These are phyloP conservation scores for Calophaca sinica DNA, from an alignment of 306 rosid species.

Conservation along the genomic window DNA sequence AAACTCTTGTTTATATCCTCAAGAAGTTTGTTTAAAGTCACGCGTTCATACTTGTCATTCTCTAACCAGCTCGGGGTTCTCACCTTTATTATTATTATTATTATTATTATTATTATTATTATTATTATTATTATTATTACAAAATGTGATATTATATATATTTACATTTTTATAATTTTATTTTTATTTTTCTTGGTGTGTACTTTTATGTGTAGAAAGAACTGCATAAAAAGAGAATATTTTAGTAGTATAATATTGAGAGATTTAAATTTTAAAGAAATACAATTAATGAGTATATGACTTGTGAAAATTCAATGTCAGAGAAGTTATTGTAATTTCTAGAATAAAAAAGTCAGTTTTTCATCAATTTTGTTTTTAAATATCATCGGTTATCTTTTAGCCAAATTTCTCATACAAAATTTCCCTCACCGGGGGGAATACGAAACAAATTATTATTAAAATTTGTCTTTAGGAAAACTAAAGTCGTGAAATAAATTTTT, in stretches of 20 bases:
- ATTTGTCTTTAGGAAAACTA: too few species aligned
- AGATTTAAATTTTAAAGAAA: too few species aligned
- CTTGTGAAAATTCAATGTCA: too few species aligned
- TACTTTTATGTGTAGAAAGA: background rate
- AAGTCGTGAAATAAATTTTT: too few species aligned
- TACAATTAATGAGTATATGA: too few species aligned
- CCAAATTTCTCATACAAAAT: background rate
- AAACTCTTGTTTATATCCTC: slow-evolving; percentile 26
- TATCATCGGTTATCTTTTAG: background rate
- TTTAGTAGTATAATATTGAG: background rate
- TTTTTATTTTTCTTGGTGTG: background rate
- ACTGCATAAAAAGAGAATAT: background rate
- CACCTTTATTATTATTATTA: background rate
- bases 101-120: too few species aligned
- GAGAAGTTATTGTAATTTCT: background rate
- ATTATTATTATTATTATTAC: too few species aligned
- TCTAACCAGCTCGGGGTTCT: background rate
- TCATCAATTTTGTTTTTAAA: background rate
- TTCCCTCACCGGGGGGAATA: too few species aligned
- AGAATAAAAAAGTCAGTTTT: too few species aligned
- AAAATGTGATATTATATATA: too few species aligned
- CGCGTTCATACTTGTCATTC: slow-evolving; percentile 33
- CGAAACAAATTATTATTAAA: too few species aligned
- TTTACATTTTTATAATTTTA: background rate
- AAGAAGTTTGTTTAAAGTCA: slow-evolving; percentile 37